phyloP scores from a whole-genome alignment of 2,329 filamentous ascomycete species.

The Alternaria sp. region DNA sequence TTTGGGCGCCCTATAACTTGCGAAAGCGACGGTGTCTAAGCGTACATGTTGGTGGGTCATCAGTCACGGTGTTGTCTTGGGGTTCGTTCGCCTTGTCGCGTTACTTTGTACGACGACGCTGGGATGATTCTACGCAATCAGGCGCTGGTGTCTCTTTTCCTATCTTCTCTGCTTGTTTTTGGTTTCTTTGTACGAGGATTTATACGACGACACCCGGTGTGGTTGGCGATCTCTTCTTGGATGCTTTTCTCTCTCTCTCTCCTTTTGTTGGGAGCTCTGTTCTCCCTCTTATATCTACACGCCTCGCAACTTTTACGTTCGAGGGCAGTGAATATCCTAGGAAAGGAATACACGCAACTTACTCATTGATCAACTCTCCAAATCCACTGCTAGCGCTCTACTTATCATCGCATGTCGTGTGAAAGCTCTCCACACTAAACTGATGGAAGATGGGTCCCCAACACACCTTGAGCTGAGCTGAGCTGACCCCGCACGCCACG shows the following conservation, averaged over 20 bases:
- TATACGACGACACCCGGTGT: slow-evolving; percentile 28
- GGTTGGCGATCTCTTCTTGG: slow-evolving; percentile 38
- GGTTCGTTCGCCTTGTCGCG: slow-evolving; percentile 41
- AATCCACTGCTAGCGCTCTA: background rate
- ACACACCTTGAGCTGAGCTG: background rate
- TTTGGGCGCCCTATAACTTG: slow-evolving; percentile 47
- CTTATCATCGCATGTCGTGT: background rate
- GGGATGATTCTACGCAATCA: slow-evolving; percentile 51
- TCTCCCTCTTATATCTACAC: slow-evolving; percentile 44
- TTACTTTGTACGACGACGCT: slow-evolving; percentile 41
- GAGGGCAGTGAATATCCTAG: slow-evolving; percentile 47
- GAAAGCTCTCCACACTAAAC: background rate
- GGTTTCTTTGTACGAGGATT: slow-evolving; percentile 47
- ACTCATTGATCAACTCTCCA: background rate
- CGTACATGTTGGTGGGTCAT: slow-evolving; percentile 30
- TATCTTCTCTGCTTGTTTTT: slow-evolving; percentile 14
- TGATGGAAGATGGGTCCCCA: background rate
- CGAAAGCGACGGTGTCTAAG: slow-evolving; percentile 50
- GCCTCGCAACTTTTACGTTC: slow-evolving; percentile 30
- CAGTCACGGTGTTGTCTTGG: slow-evolving; percentile 23
- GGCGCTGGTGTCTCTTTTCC: slow-evolving; percentile 32
- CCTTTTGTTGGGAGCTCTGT: slow-evolving; percentile 23
- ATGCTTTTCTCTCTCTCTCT: slow-evolving; percentile 30
- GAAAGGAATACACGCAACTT: slow-evolving; percentile 46
- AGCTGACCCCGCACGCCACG: background rate